These are phyloP conservation scores for Cystobasidium pallidum DNA, from an alignment of 1,284 basidiomycete species.

Conservation along the genomic window DNA sequence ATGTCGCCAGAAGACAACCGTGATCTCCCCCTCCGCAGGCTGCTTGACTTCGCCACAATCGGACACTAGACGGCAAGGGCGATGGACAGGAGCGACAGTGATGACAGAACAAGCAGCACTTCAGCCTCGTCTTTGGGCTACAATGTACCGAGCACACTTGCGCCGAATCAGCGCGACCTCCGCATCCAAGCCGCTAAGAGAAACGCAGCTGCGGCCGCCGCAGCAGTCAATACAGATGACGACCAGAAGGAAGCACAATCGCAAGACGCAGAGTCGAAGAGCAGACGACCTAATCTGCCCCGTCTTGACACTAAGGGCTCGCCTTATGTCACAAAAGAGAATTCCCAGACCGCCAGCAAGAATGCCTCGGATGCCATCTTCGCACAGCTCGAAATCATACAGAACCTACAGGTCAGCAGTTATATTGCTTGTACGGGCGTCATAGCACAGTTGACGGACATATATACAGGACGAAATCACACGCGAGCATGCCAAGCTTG, in stretches of 20 bases:
- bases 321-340: neutral
- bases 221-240: conserved; percentile 6
- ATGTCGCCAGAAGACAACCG: neutral
- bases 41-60: conserved; percentile 3
- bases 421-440: too few relatives aligned
- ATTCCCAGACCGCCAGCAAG: conserved; percentile 19
- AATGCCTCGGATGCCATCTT: conserved; percentile 40
- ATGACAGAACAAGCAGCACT: conserved; percentile 16
- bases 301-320: conserved; percentile 7
- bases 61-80: neutral
- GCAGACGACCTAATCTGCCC: neutral
- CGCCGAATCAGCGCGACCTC: conserved; percentile 5
- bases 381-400: conserved; percentile 31
- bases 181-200: neutral
- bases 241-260: neutral
- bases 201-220: conserved; percentile 14
- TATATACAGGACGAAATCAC: conserved; percentile 29
- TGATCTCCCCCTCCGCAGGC: neutral
- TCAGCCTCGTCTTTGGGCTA: neutral
- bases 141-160: conserved; percentile 15
- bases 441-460: neutral
- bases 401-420: conserved; percentile 33
- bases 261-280: neutral
- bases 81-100: conserved; percentile 8
- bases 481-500: conserved; percentile 24